Base-by-base conservation (phyloP, 2,329 filamentous ascomycete species). In the Diplodia corticola region DNA sequence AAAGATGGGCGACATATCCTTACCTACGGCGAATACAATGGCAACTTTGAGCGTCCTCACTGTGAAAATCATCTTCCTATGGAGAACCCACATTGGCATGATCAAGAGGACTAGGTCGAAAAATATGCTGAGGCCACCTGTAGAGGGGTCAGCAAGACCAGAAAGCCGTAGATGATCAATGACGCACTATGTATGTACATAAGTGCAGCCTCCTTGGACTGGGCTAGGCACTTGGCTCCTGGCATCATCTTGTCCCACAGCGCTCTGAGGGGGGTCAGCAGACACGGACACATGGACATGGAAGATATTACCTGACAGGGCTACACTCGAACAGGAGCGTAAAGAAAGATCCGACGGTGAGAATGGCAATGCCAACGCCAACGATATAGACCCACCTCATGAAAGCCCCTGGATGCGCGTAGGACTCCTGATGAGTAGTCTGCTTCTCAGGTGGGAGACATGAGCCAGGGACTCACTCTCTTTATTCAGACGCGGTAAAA, bases 21-120 rank as follows among this genome's bases (percentile, higher is more conserved):
- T 54, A 66, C 64, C 64, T 7, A 81, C 71, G 24, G 73, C 73
- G 48, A 82, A 76, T 17, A 81, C 70, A 20, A 80, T 68, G 9
- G 77, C 71, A 4, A 80, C 73, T 51, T 75, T 76, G 13, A 79
- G 61, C 4, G 70, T 74, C 64, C 74, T 74, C 20, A 69, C 66
- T 0, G 76, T 76, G 51, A 72, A 77, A 61, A 76, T 76, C 73
- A 79, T 77, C 64, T 77, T 79, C 44, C 55, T 73, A 15, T 73
- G 70, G 26, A 80, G 74, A 13, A 79, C 74, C 75, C 75, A 80
- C 17, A 66, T 48, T 13, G 64, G 64, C 48, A 61, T 53, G n/a
- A 37, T 13, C 15, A 66, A 20, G 9, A 66, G 28, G 78, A 71
- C 67, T 10, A 76, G 60, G 50, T 81, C 79, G 5, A 80, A 70